These are phyloP conservation scores for Climacium dendroides DNA, from an alignment of 225 moss, liverwort and hornwort genomes.

Conservation along the genomic window DNA sequence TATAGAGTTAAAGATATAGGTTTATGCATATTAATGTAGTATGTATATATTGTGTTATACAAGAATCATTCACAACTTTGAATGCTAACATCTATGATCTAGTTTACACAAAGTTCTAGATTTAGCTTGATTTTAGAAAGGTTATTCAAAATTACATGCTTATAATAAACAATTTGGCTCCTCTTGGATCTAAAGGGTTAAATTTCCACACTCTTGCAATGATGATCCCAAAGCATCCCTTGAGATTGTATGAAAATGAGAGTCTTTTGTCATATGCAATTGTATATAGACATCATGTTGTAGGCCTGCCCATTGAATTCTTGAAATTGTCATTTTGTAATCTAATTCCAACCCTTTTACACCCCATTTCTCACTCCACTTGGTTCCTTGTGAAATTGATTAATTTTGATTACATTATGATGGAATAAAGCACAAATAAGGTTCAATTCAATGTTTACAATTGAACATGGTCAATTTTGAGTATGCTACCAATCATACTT, in stretches of 20 bases:
- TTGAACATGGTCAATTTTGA: not conserved
- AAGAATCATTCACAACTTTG: not conserved
- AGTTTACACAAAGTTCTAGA: not conserved
- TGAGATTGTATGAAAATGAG: not conserved
- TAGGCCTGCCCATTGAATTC: not conserved
- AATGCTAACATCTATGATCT: not conserved
- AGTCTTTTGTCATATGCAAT: not conserved
- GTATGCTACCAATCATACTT: rapidly evolving
- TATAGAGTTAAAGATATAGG: not conserved
- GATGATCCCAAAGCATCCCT: not conserved
- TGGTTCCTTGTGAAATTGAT: not conserved
- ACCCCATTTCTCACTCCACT: not conserved
- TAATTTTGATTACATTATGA: not conserved
- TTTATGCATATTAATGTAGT: not conserved
- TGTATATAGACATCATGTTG: not conserved
- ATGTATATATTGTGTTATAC: too few species aligned
- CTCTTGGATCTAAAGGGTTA: not conserved
- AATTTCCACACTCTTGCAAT: not conserved
- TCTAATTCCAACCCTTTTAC: not conserved
- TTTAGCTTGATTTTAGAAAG: not conserved
- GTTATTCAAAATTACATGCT: not conserved
- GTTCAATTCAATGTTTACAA: not conserved
- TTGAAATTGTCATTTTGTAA: not conserved
- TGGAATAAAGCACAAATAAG: not conserved
- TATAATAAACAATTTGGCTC: not conserved